phyloP scores from a whole-genome alignment of 116 monocot species.

The Posidonia oceanica region DNA sequence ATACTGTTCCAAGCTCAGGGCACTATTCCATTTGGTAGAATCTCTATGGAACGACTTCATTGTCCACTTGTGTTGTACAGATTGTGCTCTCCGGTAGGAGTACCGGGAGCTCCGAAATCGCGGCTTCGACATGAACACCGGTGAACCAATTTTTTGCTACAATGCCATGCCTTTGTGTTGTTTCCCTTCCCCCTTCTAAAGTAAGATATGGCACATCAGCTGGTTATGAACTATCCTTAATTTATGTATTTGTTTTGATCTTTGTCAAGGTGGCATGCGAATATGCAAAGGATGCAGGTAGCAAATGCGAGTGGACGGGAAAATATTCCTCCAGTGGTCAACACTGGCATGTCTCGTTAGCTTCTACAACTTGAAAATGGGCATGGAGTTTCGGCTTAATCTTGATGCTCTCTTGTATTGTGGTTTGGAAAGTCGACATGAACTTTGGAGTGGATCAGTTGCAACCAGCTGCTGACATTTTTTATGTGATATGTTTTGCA shows the following conservation, averaged over 20 bases:
- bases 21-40: constrained; percentile 25
- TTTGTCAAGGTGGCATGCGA: neutral
- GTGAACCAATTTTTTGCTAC: constrained; percentile 10
- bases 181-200: too few relatives aligned
- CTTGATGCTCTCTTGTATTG: too few relatives aligned
- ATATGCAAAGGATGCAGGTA: neutral
- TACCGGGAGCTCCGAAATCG: constrained; percentile 40
- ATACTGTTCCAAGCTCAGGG: constrained; percentile 38
- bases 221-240: neutral
- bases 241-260: neutral
- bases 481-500: too few relatives aligned
- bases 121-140: constrained; percentile 35
- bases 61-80: constrained; percentile 40
- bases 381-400: too few relatives aligned
- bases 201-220: neutral
- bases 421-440: too few relatives aligned
- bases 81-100: constrained; percentile 45
- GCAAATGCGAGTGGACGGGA: too few relatives aligned
- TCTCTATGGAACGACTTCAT: constrained; percentile 28
- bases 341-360: too few relatives aligned
- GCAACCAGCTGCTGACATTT: too few relatives aligned
- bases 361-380: too few relatives aligned
- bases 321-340: too few relatives aligned
- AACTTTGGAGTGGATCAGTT: too few relatives aligned
- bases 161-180: neutral